Evolutionary conservation across 306 rosid genomes (phyloP), one percentile per base, ranked within the genome.

Genomic region (Notholithocarpus densiflorus): DNA sequence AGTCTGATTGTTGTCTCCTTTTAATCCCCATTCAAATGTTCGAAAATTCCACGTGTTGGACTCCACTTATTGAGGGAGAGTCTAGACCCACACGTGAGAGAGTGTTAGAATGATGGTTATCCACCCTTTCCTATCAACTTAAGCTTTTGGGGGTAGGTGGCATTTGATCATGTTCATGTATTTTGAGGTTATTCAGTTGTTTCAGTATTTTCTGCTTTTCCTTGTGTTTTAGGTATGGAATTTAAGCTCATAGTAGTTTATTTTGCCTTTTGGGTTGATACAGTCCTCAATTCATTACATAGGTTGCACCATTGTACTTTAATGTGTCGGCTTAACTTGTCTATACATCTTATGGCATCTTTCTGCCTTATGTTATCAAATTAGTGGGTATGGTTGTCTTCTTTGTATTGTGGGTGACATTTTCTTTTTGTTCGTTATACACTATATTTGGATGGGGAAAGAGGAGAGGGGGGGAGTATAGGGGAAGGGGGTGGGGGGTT

Each of bases 271-370:
- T 11, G 20, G 24, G 53, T 3, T n/a, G 52, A 34, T 34, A 34
- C 2, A 19, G 17, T 23, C 72, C 34, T 0, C 53, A 68, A 23
- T 68, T 68, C 52, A 32, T 68, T 68, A 32, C 27, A 19, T 19
- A 34, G 32, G 52, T 68, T 68, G 68, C 52, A 24, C 66, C 66
- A 55, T 21, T 66, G 55, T 31, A 24, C 32, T 23, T 24, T 32
- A 56, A 53, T 59, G 18, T 83, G 72, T 55, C 51, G 29, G 56
- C 32, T 53, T 51, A 75, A 66, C 69, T 73, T 73, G 61, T 55
- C 68, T 26, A 48, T 70, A 26, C 71, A 51, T 65, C 62, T 34
- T 34, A 68, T 78, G 29, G 71, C 69, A 24, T 75, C 70, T 55
- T 59, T 68, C 24, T 6, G 54, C 45, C 52, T 34, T 57, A 75